phyloP scores from a whole-genome alignment of 2,329 filamentous ascomycete genomes.

The Pezicula carpinea region DNA sequence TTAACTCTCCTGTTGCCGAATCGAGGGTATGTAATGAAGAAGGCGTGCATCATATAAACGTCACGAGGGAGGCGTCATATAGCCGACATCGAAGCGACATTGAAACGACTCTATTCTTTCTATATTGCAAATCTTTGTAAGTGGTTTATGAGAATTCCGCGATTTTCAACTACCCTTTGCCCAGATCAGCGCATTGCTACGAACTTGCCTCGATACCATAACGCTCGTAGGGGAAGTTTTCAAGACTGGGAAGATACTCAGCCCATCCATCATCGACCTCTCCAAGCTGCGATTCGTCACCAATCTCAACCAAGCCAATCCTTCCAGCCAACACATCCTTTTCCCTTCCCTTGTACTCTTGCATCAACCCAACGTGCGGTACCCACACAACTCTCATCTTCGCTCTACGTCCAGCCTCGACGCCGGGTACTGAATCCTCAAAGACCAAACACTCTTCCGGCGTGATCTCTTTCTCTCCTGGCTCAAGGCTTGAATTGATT shows the following conservation, averaged over 20 bases:
- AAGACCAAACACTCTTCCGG: constrained; percentile 94
- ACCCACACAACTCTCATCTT: constrained; percentile 95
- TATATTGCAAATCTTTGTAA: no score
- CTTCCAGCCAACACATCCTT: constrained; percentile 73
- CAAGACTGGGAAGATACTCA: constrained; percentile 30
- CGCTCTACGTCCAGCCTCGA: constrained; percentile 83
- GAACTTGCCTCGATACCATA: constrained; percentile 19
- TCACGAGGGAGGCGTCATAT: no score
- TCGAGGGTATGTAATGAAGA: no score
- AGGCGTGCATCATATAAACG: no score
- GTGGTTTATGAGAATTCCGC: no score
- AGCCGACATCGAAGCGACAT: no score
- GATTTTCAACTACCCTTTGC: no score
- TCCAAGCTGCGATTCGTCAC: constrained; percentile 45
- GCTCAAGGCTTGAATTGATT: constrained; percentile 69
- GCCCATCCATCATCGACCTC: constrained; percentile 34
- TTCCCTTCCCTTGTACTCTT: constrained; percentile 71
- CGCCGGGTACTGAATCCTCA: constrained; percentile 89
- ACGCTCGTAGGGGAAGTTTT: constrained; percentile 33
- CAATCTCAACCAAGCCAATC: constrained; percentile 23
- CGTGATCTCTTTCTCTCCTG: constrained; percentile 59
- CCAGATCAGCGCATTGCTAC: no score
- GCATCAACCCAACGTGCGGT: constrained; percentile 73
- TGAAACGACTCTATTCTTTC: no score
- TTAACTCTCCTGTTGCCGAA: no score